Evolutionary conservation across 176 grass and related monocot species (phyloP).

Genomic region (Oryza punctata): DNA sequence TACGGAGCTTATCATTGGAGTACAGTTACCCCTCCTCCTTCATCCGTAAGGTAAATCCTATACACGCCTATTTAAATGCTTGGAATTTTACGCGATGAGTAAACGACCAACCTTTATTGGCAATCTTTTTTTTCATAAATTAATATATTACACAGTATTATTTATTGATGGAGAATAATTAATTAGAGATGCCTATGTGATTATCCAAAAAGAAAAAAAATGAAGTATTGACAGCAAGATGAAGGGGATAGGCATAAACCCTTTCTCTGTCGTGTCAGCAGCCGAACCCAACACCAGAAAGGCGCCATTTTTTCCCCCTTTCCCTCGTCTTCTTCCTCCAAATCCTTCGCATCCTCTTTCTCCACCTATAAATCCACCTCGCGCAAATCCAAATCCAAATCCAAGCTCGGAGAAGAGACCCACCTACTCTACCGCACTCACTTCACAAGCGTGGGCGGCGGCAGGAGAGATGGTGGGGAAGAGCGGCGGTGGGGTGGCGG

Average conservation of each 20-base stretch:
- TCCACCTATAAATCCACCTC: slow-evolving; percentile 28
- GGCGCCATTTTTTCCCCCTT: not conserved
- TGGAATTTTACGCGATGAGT: too few species aligned
- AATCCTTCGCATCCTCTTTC: not conserved
- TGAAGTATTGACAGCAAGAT: not conserved
- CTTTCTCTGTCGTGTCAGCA: not conserved
- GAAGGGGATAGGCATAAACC: not conserved
- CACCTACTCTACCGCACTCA: not conserved
- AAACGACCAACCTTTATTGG: too few species aligned
- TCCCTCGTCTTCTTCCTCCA: not conserved
- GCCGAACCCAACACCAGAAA: not conserved
- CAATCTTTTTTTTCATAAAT: too few species aligned
- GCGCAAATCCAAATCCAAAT: slow-evolving; percentile 4
- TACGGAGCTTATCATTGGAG: too few species aligned
- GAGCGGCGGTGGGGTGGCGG: slow-evolving; percentile 16
- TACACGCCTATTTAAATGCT: too few species aligned
- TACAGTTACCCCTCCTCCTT: too few species aligned
- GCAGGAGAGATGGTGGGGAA: slow-evolving; percentile 28
- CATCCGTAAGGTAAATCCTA: too few species aligned
- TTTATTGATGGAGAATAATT: too few species aligned
- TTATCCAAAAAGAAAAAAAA: not conserved
- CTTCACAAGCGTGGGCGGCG: not conserved
- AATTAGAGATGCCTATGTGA: not conserved
- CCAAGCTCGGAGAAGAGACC: not conserved
- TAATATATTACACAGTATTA: too few species aligned